phyloP scores from a whole-genome alignment of 1,284 basidiomycete genomes.

The Cryptococcus floricola region DNA sequence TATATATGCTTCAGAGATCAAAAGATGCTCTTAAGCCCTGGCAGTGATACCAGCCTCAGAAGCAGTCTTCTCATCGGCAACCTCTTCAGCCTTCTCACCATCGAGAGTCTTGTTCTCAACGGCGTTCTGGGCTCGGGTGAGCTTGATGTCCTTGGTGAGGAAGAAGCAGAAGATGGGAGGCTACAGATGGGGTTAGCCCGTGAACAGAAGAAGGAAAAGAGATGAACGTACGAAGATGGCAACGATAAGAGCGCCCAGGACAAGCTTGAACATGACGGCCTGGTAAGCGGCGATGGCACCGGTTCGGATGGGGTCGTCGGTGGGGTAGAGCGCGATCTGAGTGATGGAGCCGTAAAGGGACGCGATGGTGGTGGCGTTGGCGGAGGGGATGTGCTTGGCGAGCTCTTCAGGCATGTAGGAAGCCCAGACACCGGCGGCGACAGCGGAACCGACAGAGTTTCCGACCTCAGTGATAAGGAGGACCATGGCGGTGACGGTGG shows the following conservation, averaged over 20 bases:
- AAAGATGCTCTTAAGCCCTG: neutral
- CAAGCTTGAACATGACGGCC: constrained; percentile 43
- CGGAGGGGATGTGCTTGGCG: constrained; percentile 53
- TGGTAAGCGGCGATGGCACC: constrained; percentile 56
- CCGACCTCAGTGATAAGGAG: constrained; percentile 61
- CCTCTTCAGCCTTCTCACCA: constrained; percentile 24
- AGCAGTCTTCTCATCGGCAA: neutral
- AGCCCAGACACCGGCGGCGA: constrained; percentile 43
- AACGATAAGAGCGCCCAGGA: constrained; percentile 39
- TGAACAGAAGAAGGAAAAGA: neutral
- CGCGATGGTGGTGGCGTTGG: constrained; percentile 39
- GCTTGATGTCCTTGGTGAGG: constrained; percentile 45
- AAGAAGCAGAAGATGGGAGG: constrained; percentile 43
- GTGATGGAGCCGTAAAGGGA: constrained; percentile 58
- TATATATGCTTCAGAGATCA: neutral
- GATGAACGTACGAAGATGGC: constrained; percentile 34
- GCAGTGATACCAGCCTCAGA: neutral
- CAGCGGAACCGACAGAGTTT: constrained; percentile 53
- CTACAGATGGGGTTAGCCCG: too few relatives aligned
- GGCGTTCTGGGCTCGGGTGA: constrained; percentile 52
- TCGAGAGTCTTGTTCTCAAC: constrained; percentile 44
- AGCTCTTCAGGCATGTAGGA: constrained; percentile 56
- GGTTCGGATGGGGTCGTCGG: constrained; percentile 57
- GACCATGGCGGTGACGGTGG: constrained; percentile 74
- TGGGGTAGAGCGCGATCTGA: constrained; percentile 52